Conservation (phyloP, 257 asterid genomes). For the Fraxinus cuspidata region DNA sequence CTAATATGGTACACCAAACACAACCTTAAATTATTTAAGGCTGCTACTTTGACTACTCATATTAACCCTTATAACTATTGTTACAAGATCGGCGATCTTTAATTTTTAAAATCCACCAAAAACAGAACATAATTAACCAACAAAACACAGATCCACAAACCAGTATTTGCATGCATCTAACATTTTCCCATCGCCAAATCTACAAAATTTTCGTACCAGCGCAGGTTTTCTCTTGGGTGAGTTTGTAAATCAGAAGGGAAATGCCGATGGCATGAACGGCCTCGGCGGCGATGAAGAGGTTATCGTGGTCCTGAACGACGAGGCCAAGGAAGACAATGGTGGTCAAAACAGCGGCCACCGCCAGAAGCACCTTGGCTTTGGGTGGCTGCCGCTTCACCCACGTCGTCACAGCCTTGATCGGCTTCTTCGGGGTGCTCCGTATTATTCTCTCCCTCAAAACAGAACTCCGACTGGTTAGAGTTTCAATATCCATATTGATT, state of each 20-base stretch:
- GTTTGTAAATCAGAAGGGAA: conserved; percentile 35
- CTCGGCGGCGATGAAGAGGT: conserved; percentile 37
- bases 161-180: not conserved
- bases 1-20: too few relatives aligned
- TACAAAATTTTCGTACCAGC: conserved; percentile 26
- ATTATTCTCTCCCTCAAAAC: conserved; percentile 20
- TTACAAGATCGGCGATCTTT: not conserved
- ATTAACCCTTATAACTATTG: not conserved
- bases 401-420: conserved; percentile 25
- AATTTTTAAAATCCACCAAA: not conserved
- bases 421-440: conserved; percentile 22
- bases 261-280: conserved; percentile 37
- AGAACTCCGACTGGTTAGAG: conserved; percentile 12
- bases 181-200: not conserved
- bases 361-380: conserved; percentile 30
- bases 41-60: not conserved
- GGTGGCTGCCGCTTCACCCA: conserved; percentile 37
- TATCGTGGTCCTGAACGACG: conserved; percentile 33
- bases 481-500: conserved; percentile 12
- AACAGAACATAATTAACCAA: not conserved
- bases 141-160: not conserved
- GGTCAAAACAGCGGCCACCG: conserved; percentile 3
- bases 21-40: too few relatives aligned
- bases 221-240: conserved; percentile 35
- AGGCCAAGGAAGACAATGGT: conserved; percentile 28